phyloP scores from a whole-genome alignment of 176 grass and related monocot species.

The Otatea glauca region DNA sequence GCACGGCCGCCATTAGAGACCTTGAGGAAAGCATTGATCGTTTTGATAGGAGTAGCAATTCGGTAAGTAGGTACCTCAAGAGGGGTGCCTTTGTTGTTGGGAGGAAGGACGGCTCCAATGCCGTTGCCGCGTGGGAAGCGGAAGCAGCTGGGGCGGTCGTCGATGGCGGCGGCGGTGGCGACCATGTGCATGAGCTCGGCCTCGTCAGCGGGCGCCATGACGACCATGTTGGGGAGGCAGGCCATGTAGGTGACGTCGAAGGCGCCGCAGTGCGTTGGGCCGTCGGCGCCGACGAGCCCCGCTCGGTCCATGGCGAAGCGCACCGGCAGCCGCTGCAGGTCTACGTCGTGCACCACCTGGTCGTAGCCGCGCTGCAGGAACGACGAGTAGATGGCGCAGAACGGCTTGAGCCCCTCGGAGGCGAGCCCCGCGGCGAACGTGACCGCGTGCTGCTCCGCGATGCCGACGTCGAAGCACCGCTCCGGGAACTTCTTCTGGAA shows the following conservation, averaged over 20 bases:
- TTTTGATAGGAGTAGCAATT: background rate
- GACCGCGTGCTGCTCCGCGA: constrained; percentile 96
- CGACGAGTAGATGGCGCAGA: constrained; percentile 96
- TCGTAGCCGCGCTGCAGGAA: constrained; percentile 98
- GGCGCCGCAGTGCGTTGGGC: constrained; percentile 91
- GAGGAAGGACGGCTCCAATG: constrained; percentile 61
- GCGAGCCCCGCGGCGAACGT: constrained; percentile 92
- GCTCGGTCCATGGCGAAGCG: constrained; percentile 84
- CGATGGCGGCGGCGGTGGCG: constrained; percentile 82
- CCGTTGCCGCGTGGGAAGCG: constrained; percentile 90
- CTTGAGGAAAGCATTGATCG: background rate
- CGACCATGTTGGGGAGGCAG: constrained; percentile 95
- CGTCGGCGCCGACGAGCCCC: constrained; percentile 88
- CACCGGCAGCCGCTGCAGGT: constrained; percentile 85
- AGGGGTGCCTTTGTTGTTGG: constrained; percentile 59
- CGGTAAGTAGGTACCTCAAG: constrained; percentile 45
- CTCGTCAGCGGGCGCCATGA: constrained; percentile 94
- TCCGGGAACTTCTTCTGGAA: constrained; percentile 91
- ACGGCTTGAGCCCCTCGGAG: constrained; percentile 84
- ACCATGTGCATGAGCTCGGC: constrained; percentile 97
- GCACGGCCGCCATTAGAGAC: background rate
- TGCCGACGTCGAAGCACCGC: constrained; percentile 96
- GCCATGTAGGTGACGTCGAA: constrained; percentile 96
- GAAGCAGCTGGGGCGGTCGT: constrained; percentile 87
- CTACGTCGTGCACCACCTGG: constrained; percentile 97